Base-by-base conservation (phyloP, 441 rosid genomes). In the Viola pubescens region DNA sequence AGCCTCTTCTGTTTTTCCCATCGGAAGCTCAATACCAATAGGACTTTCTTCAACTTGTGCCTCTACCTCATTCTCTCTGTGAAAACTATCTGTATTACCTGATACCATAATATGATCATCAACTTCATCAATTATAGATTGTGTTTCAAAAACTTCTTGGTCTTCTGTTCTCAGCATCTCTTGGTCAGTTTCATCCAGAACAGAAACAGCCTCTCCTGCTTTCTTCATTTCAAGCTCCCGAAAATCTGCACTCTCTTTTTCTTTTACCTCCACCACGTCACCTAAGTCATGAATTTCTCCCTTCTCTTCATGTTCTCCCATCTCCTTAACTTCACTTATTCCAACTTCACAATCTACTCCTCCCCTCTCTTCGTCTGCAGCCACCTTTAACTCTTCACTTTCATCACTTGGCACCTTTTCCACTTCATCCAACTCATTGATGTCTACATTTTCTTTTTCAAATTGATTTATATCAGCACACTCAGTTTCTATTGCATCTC, bases 371-470 rank as follows among this genome's bases (percentile, higher is more conserved):
- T 55, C 61, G 14, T 41, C 37, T 55, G 43, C 56, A 58, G 44
- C 45, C 16, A 4, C 26, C 16, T 59, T 47, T 26, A 48, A 19
- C 54, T 4, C 55, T 56, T 62, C 54, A 26, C 42, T 54, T 54
- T 43, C 63, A 16, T 19, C 56, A 9, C 10, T 63, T 50, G 42
- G 42, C 14, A 42, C 9, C 37, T 56, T 68, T 39, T 13, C 66
- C 2, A 16, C 41, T 61, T 64, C 70, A 54, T 13, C 5, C 9
- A 64, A 48, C 19, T 58, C 65, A 53, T 47, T 53, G 13, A 4
- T 39, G 9, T 44, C 67, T 56, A 56, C 68, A 62, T 45, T 43
- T 63, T 60, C 61, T 62, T 46, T 63, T 39, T 55, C 62, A 58
- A 60, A 4, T 19, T 56, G 50, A 52, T 41, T 57, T n/a, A 5